Evolutionary conservation across 495 filamentous ascomycete species (phyloP).

Genomic region (Massariosphaeria phaeospora): DNA sequence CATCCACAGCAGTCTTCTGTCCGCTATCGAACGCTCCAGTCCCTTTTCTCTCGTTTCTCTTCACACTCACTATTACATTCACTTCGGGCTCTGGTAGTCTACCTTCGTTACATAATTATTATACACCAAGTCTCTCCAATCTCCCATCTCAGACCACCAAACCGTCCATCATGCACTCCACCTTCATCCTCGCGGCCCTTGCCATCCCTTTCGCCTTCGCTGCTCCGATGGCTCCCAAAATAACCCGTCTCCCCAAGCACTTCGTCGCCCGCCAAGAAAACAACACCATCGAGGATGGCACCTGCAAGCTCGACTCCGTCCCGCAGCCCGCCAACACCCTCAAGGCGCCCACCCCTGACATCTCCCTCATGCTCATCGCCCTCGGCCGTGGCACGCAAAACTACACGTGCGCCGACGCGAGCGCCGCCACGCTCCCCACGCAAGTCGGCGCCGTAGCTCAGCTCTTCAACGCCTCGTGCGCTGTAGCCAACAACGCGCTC

Average conservation of each 20-base stretch:
- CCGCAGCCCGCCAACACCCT: slow-evolving; percentile 41
- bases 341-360: slow-evolving; percentile 51
- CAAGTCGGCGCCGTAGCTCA: slow-evolving; percentile 68
- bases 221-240: neutral
- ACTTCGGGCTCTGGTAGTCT: slow-evolving; percentile 23
- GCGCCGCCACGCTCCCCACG: slow-evolving; percentile 47
- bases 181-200: slow-evolving; percentile 2
- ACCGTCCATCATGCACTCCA: neutral
- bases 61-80: slow-evolving; percentile 4
- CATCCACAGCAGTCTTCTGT: neutral
- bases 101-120: slow-evolving; percentile 12
- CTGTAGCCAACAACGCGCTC: slow-evolving; percentile 62
- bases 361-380: slow-evolving; percentile 66
- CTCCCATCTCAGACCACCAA: neutral
- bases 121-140: neutral
- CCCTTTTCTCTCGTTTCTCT: slow-evolving; percentile 7
- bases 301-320: slow-evolving; percentile 18
- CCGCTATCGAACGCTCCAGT: neutral
- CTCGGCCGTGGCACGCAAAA: slow-evolving; percentile 87
- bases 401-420: slow-evolving; percentile 82
- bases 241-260: neutral
- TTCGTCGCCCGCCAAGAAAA: slow-evolving; percentile 8
- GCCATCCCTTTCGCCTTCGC: slow-evolving; percentile 10
- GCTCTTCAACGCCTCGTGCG: slow-evolving; percentile 83
- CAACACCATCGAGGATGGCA: neutral